Conservation (phyloP, 2,329 filamentous ascomycete species). For the Akanthomyces uredinophilus region DNA sequence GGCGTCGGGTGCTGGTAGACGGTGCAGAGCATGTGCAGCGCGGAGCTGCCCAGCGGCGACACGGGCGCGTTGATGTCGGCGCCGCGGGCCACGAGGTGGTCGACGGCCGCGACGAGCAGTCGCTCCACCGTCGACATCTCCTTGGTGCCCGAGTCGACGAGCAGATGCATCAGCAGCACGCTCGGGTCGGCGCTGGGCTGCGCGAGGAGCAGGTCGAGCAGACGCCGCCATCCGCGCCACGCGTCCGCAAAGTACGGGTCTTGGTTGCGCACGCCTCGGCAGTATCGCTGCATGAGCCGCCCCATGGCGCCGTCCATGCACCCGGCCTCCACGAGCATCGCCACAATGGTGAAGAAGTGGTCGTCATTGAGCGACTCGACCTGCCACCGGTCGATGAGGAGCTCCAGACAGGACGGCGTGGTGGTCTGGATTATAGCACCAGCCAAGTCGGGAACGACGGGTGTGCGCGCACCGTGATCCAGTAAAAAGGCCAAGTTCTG, state of each 20-base stretch:
- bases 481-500: neutral
- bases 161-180: slow-evolving; percentile 8
- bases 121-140: slow-evolving; percentile 4
- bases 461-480: neutral
- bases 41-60: neutral
- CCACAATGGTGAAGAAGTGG: slow-evolving; percentile 2
- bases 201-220: neutral
- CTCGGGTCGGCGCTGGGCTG: neutral
- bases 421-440: neutral
- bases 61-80: slow-evolving; percentile 8
- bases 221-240: slow-evolving; percentile 4
- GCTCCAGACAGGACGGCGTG: slow-evolving; percentile 5
- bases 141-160: slow-evolving; percentile 9
- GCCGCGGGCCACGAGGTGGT: neutral
- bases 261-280: neutral
- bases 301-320: slow-evolving; percentile 10
- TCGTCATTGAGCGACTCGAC: neutral
- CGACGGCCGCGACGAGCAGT: slow-evolving; percentile 1
- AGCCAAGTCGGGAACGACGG: neutral
- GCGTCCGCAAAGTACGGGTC: neutral
- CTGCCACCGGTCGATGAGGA: slow-evolving; percentile 5
- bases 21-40: slow-evolving; percentile 5
- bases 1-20: slow-evolving; percentile 6
- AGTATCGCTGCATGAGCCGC: slow-evolving; percentile 11
- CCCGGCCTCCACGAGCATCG: slow-evolving; percentile 2